Percentiles rank a stretch among this genome's conserved stretches.
phyloP scores from a whole-genome alignment of 495 filamentous ascomycete genomes.

The Penicillium subrubescens region DNA sequence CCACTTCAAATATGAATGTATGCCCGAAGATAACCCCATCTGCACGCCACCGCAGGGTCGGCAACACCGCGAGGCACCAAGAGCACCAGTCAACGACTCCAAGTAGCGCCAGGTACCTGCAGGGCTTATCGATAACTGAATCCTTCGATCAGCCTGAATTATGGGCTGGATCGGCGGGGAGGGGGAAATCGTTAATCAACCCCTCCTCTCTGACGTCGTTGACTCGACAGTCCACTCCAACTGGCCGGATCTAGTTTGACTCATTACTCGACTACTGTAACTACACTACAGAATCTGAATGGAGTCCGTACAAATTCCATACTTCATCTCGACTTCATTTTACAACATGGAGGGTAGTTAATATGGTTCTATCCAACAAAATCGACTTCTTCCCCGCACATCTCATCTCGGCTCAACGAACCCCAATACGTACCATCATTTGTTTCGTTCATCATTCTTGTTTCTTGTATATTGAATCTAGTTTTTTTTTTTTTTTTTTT shows the following conservation, averaged over 20 bases:
- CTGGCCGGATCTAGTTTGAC: background rate
- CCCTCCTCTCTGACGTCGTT: constrained; percentile 18
- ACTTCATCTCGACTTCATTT: background rate
- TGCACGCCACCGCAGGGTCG: constrained; percentile 15
- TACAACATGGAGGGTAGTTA: background rate
- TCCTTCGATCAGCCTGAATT: constrained; percentile 14
- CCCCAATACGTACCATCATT: background rate
- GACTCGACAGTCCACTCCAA: constrained; percentile 9
- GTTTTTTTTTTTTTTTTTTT: background rate
- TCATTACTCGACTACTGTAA: background rate
- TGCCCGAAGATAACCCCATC: background rate
- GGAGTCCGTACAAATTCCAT: background rate
- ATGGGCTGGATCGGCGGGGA: constrained; percentile 12
- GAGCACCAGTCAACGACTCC: constrained; percentile 8
- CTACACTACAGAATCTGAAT: background rate
- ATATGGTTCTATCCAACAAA: background rate
- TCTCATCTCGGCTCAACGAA: background rate
- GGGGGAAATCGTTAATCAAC: background rate
- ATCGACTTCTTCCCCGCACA: background rate
- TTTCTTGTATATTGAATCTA: background rate
- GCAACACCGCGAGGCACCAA: constrained; percentile 10
- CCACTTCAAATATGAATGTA: background rate
- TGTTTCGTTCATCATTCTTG: background rate
- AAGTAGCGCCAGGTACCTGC: constrained; percentile 36
- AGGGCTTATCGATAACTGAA: constrained; percentile 29